Evolutionary conservation across 495 filamentous ascomycete genomes (phyloP), one percentile per base, ranked within the genome.

Genomic region (Aspergillus funiculosus): DNA sequence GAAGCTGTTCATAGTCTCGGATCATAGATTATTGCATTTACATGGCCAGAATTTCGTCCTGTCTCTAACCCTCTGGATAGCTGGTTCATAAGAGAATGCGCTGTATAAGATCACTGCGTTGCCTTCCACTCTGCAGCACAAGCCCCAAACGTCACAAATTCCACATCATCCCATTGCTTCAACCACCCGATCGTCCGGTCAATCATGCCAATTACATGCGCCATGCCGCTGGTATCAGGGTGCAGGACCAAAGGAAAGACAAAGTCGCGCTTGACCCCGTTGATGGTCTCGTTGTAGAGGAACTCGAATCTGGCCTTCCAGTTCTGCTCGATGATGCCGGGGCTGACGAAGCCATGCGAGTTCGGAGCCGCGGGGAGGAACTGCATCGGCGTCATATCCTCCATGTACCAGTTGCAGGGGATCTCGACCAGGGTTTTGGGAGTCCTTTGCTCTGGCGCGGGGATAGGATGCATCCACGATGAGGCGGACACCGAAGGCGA

Each of bases 201-300:
- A 27, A 76, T 47, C 72, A 76, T 76, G 0, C 68, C 66, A 49
- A 74, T 68, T 5, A 76, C 61, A 62, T 76, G 72, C 34, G 70
- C 66, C 70, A 72, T 76, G 6, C 72, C 72, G 48, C 68, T 71
- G 18, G 69, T 74, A 60, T 76, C 72, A 15, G 72, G 71, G 53
- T 76, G 72, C 60, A 72, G 38, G n/a, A 74, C 50, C 11, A 76
- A 39, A 7, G 62, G 59, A 39, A 73, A 71, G 11, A 73, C 56
- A 10, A 50, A 50, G 14, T 43, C 40, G 5, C 32, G 31, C 1
- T 24, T 13, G 18, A 32, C 48, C 3, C 50, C 49, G 0, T 39
- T 36, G 13, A 53, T 55, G 13, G 54, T 49, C 26, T 60, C 61
- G 17, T 50, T n/a, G 19, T 57, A 53, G 3, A 64, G 42, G 43